Conservation (phyloP, 441 rosid genomes). For the Populus tomentosa region DNA sequence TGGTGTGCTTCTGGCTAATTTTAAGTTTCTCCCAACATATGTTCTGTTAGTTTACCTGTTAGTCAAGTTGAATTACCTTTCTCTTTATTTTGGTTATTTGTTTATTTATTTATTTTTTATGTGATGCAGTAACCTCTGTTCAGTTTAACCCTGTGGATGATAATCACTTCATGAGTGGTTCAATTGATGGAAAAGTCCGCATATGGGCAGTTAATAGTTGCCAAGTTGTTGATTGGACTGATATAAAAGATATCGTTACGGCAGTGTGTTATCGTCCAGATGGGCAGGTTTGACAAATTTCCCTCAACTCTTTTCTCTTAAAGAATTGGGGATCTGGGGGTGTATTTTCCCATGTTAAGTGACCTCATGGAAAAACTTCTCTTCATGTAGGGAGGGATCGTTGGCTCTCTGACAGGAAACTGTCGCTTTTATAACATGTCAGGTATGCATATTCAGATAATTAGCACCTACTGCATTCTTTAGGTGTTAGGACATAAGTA, state of each 20-base stretch:
- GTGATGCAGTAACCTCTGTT: slow-evolving; percentile 73
- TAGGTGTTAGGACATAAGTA: background rate
- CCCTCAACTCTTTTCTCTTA: background rate
- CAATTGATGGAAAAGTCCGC: slow-evolving; percentile 95
- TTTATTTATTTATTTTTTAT: slow-evolving; percentile 1
- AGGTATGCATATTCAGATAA: slow-evolving; percentile 42
- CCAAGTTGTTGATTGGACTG: slow-evolving; percentile 82
- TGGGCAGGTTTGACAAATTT: slow-evolving; percentile 58
- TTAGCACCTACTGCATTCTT: background rate
- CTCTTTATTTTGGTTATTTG: background rate
- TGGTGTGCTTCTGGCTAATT: slow-evolving; percentile 27
- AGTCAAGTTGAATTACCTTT: background rate
- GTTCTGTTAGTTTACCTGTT: background rate
- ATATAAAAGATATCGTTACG: slow-evolving; percentile 71
- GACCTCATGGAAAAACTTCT: background rate
- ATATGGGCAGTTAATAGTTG: slow-evolving; percentile 70
- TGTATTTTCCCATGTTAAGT: background rate
- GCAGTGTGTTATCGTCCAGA: slow-evolving; percentile 86
- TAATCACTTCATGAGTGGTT: slow-evolving; percentile 84
- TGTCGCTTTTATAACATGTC: slow-evolving; percentile 68
- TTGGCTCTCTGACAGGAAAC: slow-evolving; percentile 69
- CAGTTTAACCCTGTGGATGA: slow-evolving; percentile 88
- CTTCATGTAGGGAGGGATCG: slow-evolving; percentile 63
- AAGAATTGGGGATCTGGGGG: background rate
- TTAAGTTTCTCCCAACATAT: background rate